Base-by-base conservation (phyloP, 805 yeast genomes). In the Cephaloascus fragrans region DNA sequence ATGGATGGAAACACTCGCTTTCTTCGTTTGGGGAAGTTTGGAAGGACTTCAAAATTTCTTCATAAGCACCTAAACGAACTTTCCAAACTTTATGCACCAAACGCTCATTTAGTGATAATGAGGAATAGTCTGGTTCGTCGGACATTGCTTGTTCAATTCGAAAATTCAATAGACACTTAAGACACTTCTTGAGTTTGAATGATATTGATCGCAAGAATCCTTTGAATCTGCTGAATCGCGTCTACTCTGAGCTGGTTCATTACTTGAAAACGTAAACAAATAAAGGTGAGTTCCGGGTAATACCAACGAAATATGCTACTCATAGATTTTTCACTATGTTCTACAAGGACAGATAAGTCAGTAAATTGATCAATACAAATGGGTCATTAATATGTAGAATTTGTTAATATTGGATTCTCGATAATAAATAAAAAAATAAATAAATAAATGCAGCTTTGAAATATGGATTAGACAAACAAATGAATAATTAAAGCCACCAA, bases 51-150 rank as follows among this genome's bases (percentile, higher is more conserved):
- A 67, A 60, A 38, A 79, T 52, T 48, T 84, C 90, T 39, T 79
- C 83, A 56, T 89, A 90, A 0, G 90, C 96, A 15, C 67, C 74
- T 40, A 73, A 62, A 43, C 98, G 77, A 12, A 78, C 97, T 59
- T 87, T 89, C 97, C 97, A 93, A 4, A 62, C 74, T 52, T 82
- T 80, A 55, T 83, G 88, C 5, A 57, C 62, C 38, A 83, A 59
- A 38, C 87, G 67, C 39, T 83, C 87, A 15, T 72, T 75, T 19
- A 87, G 54, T 2, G 95, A 79, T 34, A 87, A 62, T 4, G 67
- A 50, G 18, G 79, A 65, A 48, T 67, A 81, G 49, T 84, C 93
- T 39, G 45, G 48, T 31, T 69, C 75, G 38, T 78, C 83, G 33
- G 61, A 44, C 62, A 57, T 59, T 16, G n/a, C n/a, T n/a, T n/a